These are phyloP conservation scores for Crucihimalaya himalaica DNA, from an alignment of 345 rosid genomes.

Conservation along the genomic window DNA sequence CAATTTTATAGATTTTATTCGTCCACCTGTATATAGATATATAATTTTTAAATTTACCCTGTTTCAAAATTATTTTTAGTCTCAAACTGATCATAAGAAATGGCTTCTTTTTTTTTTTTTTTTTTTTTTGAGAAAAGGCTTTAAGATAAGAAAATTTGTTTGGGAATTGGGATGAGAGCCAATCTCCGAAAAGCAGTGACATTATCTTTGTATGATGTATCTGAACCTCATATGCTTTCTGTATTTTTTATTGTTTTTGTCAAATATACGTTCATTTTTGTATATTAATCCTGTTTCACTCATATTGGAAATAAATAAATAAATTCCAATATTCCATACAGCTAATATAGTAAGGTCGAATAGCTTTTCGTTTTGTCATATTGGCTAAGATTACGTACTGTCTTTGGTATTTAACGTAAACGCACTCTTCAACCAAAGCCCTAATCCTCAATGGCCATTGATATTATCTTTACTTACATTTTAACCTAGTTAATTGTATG, in stretches of 20 bases:
- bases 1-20: neutral
- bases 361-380: conserved; percentile 31
- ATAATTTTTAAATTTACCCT: neutral
- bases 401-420: conserved; percentile 5
- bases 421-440: conserved; percentile 14
- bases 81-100: conserved; percentile 17
- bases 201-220: conserved; percentile 39
- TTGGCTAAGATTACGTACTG: conserved; percentile 16
- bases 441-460: conserved; percentile 2
- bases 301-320: neutral
- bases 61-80: neutral
- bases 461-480: neutral
- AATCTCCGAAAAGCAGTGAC: conserved; percentile 39
- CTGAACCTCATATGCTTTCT: conserved; percentile 37
- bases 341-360: conserved; percentile 8
- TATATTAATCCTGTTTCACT: conserved; percentile 1
- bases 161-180: conserved; percentile 46
- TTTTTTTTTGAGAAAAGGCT: neutral
- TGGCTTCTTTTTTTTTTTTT: neutral
- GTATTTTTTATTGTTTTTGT: neutral
- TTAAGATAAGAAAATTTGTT: conserved; percentile 37
- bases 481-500: neutral
- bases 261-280: conserved; percentile 11
- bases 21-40: neutral
- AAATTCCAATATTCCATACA: neutral